These are phyloP conservation scores for Plasmodium ovale DNA, from an alignment of 169 alveolate genomes.

Conservation along the genomic window DNA sequence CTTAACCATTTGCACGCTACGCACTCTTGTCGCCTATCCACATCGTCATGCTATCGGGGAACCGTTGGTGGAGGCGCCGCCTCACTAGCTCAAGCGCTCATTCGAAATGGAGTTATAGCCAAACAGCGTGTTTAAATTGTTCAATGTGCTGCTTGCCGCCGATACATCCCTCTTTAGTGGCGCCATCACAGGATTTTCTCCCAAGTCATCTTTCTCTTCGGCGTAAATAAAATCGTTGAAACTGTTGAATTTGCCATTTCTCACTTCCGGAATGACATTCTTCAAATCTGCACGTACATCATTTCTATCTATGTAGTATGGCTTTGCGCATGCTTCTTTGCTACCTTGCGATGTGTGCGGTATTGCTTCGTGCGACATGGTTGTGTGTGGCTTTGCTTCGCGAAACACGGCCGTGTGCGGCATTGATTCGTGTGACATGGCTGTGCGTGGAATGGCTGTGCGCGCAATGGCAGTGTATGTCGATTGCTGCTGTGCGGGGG, in stretches of 20 bases:
- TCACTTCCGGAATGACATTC: no score
- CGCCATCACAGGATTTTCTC: not conserved
- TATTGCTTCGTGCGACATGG: not conserved
- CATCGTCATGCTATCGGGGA: no score
- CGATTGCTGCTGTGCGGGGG: no score
- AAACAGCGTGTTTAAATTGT: constrained; percentile 1
- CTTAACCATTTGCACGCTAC: no score
- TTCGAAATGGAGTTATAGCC: constrained; percentile 1
- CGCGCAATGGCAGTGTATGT: no score
- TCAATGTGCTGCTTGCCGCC: constrained; percentile 9
- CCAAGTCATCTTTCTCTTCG: not conserved
- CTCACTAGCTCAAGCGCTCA: not conserved
- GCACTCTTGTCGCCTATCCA: no score
- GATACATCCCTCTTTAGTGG: constrained; percentile 7
- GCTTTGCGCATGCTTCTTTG: constrained; percentile 3
- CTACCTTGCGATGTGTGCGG: not conserved
- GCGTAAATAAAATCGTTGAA: constrained; percentile 29
- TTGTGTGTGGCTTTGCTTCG: no score
- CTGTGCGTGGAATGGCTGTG: no score
- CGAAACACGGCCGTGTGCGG: no score
- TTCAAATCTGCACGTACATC: constrained; percentile 11
- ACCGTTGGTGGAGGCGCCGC: no score
- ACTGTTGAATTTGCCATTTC: not conserved
- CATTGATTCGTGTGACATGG: no score
- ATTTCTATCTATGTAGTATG: not conserved